phyloP scores from a whole-genome alignment of 1,139 yeast species.

The Schwanniomyces etchellsii region DNA sequence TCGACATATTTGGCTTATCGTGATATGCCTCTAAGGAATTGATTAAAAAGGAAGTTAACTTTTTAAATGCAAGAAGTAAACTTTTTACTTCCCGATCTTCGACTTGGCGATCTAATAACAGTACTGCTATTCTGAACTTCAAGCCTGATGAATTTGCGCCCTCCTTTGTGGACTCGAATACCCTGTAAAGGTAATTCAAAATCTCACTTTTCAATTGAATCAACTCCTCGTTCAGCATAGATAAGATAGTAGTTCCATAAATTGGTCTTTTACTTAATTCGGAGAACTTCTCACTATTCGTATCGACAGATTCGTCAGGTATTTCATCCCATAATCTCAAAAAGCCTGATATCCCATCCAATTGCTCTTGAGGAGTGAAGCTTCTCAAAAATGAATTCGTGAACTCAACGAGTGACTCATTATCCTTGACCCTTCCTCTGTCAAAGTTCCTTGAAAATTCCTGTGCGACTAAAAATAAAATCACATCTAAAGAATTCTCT shows the following conservation, averaged over 20 bases:
- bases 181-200: slow-evolving; percentile 45
- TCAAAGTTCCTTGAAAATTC: slow-evolving; percentile 55
- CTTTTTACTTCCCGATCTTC: slow-evolving; percentile 18
- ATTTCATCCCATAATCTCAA: slow-evolving; percentile 49
- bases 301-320: slow-evolving; percentile 36
- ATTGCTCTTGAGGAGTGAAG: slow-evolving; percentile 65
- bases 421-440: slow-evolving; percentile 59
- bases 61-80: slow-evolving; percentile 40
- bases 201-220: slow-evolving; percentile 44
- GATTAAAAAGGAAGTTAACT: slow-evolving; percentile 33
- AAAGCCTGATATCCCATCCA: slow-evolving; percentile 52
- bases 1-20: slow-evolving; percentile 11
- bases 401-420: slow-evolving; percentile 65
- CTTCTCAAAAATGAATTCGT: slow-evolving; percentile 61
- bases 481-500: slow-evolving; percentile 58
- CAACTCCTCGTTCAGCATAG: slow-evolving; percentile 47
- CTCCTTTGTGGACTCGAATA: slow-evolving; percentile 28
- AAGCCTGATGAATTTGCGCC: slow-evolving; percentile 34
- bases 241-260: slow-evolving; percentile 56
- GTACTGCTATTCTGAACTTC: slow-evolving; percentile 55
- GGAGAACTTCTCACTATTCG: slow-evolving; percentile 31
- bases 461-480: slow-evolving; percentile 74
- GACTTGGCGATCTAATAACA: slow-evolving; percentile 44
- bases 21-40: slow-evolving; percentile 28
- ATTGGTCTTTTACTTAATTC: slow-evolving; percentile 50